phyloP scores from a whole-genome alignment of 495 filamentous ascomycete genomes.

The Xylaria nigripes region DNA sequence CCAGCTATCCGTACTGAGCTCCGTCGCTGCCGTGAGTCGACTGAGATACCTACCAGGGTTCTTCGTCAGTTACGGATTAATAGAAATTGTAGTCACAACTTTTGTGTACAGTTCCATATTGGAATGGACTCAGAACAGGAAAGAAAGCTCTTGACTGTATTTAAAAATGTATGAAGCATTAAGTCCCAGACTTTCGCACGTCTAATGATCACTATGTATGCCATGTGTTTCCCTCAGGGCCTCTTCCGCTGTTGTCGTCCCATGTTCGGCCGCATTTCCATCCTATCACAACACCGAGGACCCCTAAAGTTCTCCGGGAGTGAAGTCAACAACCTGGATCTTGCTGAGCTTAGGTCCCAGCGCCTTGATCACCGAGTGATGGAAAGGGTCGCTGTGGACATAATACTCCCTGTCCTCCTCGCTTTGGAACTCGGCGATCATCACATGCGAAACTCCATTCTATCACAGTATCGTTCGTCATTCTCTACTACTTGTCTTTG shows the following conservation, averaged over 20 bases:
- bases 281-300: background rate
- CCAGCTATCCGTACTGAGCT: too few relatives aligned
- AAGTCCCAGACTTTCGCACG: too few relatives aligned
- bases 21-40: too few relatives aligned
- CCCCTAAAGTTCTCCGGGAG: slow-evolving; percentile 30
- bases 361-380: slow-evolving; percentile 35
- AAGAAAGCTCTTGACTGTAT: too few relatives aligned
- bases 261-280: background rate
- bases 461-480: slow-evolving; percentile 17
- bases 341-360: slow-evolving; percentile 30
- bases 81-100: too few relatives aligned
- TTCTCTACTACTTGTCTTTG: background rate
- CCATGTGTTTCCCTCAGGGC: background rate
- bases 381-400: slow-evolving; percentile 43
- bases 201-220: too few relatives aligned
- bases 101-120: too few relatives aligned
- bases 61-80: too few relatives aligned
- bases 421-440: slow-evolving; percentile 53
- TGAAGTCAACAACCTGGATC: slow-evolving; percentile 38
- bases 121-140: too few relatives aligned
- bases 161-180: too few relatives aligned
- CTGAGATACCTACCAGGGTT: too few relatives aligned
- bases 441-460: slow-evolving; percentile 50
- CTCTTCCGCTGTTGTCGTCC: slow-evolving; percentile 6
- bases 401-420: slow-evolving; percentile 51